Conservation (phyloP, 495 filamentous ascomycete species). For the Beverwykella pulmonaria region DNA sequence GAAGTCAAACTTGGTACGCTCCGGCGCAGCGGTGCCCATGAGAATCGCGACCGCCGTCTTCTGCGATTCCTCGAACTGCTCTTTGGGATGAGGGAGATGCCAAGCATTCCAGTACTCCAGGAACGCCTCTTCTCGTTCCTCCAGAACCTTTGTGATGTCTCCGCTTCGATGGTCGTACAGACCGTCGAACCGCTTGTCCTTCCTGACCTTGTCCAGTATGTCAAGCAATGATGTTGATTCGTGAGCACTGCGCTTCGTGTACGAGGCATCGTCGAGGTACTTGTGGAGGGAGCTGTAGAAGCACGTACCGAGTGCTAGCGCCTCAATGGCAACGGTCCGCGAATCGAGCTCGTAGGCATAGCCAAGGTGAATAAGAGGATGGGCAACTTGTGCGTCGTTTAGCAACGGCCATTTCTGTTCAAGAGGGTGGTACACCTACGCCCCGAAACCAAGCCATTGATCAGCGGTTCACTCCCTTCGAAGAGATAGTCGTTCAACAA, state of each 20-base stretch:
- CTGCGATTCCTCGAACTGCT: conserved; percentile 78
- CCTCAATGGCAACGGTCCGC: conserved; percentile 81
- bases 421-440: conserved; percentile 59
- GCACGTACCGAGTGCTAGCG: conserved; percentile 68
- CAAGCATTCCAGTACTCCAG: conserved; percentile 89
- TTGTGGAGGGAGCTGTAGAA: conserved; percentile 76
- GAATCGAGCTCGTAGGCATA: conserved; percentile 84
- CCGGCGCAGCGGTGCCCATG: conserved; percentile 60
- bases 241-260: conserved; percentile 53
- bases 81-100: conserved; percentile 63
- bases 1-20: conserved; percentile 73
- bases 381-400: conserved; percentile 64
- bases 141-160: conserved; percentile 64
- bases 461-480: conserved; percentile 71
- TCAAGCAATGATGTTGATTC: conserved; percentile 62
- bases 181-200: conserved; percentile 59
- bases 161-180: conserved; percentile 62
- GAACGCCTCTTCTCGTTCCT: conserved; percentile 66
- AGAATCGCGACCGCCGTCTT: conserved; percentile 73
- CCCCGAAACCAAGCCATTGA: conserved; percentile 75
- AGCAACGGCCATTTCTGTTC: neutral
- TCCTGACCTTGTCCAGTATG: conserved; percentile 61
- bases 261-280: conserved; percentile 72
- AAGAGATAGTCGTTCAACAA: conserved; percentile 77
- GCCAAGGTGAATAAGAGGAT: conserved; percentile 85